phyloP scores from a whole-genome alignment of 2,329 filamentous ascomycete genomes.

The Monosporascus sp. region DNA sequence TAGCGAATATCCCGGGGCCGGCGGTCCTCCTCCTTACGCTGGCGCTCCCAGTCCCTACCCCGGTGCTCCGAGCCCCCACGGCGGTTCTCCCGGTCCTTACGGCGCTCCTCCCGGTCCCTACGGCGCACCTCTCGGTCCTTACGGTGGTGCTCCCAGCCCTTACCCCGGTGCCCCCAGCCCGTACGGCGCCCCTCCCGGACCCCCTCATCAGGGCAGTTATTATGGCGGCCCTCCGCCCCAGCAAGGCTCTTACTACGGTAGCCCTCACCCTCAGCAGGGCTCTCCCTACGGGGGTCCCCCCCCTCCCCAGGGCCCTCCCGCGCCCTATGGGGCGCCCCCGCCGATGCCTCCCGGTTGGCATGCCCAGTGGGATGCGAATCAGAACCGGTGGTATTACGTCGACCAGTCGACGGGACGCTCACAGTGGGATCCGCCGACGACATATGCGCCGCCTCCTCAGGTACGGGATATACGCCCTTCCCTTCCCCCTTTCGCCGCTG shows the following conservation, averaged over 20 bases:
- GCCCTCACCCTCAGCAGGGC: not conserved
- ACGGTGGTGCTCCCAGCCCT: no score
- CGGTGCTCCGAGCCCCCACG: no score
- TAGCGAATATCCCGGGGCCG: no score
- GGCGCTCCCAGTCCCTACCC: no score
- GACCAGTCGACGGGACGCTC: conserved; percentile 50
- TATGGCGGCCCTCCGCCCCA: not conserved
- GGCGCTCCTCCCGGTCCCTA: no score
- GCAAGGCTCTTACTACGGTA: not conserved
- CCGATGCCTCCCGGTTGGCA: conserved; percentile 10
- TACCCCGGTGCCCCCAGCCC: not conserved
- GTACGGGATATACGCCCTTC: not conserved
- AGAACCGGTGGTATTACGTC: conserved; percentile 51
- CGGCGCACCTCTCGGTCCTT: no score
- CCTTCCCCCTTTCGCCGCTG: no score
- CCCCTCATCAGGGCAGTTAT: not conserved
- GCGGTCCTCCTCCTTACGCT: no score
- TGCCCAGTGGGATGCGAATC: conserved; percentile 32
- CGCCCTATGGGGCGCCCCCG: conserved; percentile 8
- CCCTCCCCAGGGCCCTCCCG: conserved; percentile 3
- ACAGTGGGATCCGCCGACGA: conserved; percentile 47
- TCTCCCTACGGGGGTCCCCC: not conserved
- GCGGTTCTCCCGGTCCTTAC: no score
- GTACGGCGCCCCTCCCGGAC: not conserved
- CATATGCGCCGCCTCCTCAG: conserved; percentile 7